Percentiles rank a stretch among this genome's conserved stretches.
phyloP scores from a whole-genome alignment of 352 stramenopile genomes.

The Phytophthora pseudosyringae region DNA sequence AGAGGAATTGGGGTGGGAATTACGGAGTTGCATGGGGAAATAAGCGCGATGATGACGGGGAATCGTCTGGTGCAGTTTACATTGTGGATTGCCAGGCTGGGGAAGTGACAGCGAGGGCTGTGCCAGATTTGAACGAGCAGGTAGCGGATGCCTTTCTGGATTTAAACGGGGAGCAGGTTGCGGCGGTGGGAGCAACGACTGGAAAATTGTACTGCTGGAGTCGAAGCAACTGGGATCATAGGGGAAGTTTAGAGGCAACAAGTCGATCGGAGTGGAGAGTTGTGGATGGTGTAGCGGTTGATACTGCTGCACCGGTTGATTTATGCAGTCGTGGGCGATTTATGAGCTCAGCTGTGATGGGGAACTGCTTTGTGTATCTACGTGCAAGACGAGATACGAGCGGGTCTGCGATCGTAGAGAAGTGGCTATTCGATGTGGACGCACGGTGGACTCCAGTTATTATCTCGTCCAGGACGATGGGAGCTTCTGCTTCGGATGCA shows the following conservation, averaged over 20 bases:
- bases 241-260: not conserved
- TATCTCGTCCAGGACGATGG: slow-evolving; percentile 15
- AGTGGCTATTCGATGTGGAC: slow-evolving; percentile 35
- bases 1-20: not conserved
- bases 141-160: slow-evolving; percentile 26
- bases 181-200: slow-evolving; percentile 14
- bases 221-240: slow-evolving; percentile 1
- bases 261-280: slow-evolving; percentile 8
- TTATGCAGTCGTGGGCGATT: slow-evolving; percentile 24
- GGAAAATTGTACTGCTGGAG: slow-evolving; percentile 13
- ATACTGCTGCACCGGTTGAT: not conserved
- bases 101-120: slow-evolving; percentile 1
- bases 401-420: slow-evolving; percentile 19
- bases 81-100: slow-evolving; percentile 28
- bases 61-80: slow-evolving; percentile 1
- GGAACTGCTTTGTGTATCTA: slow-evolving; percentile 27
- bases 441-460: slow-evolving; percentile 14
- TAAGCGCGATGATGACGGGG: not conserved
- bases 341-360: slow-evolving; percentile 25
- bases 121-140: slow-evolving; percentile 13
- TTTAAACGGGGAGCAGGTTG: slow-evolving; percentile 15
- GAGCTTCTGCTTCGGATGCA: not conserved
- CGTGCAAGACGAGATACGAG: not conserved
- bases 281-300: slow-evolving; percentile 1
- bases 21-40: slow-evolving; percentile 11